Percentiles rank a stretch among this genome's conserved stretches.
Evolutionary conservation across 2,329 filamentous ascomycete species (phyloP).

Genomic region (Penicillium glabrum): DNA sequence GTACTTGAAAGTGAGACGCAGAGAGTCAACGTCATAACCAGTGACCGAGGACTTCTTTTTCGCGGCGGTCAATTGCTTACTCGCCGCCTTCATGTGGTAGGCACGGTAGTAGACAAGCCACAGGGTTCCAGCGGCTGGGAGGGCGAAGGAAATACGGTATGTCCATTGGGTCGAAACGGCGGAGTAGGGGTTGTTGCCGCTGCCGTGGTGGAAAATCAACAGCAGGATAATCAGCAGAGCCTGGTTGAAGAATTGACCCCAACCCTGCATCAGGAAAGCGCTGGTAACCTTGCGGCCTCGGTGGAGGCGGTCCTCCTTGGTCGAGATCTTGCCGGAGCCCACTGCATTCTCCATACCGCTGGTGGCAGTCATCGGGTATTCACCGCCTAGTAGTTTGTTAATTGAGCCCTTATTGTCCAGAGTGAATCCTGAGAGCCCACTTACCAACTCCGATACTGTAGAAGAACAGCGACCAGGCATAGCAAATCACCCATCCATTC

Average conservation of each 20-base stretch:
- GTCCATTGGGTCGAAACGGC: constrained; percentile 79
- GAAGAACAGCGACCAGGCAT: constrained; percentile 92
- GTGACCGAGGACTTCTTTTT: constrained; percentile 88
- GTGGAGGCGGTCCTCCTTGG: constrained; percentile 88
- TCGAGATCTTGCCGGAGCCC: constrained; percentile 82
- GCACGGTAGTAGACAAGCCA: constrained; percentile 96
- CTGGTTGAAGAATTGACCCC: constrained; percentile 96
- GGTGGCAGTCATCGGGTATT: constrained; percentile 96
- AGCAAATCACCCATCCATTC: constrained; percentile 96
- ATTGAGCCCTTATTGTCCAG: not conserved
- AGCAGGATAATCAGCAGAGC: constrained; percentile 82
- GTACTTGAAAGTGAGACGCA: constrained; percentile 74
- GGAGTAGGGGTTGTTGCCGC: constrained; percentile 75
- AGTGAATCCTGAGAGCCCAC: not conserved
- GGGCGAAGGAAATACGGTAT: constrained; percentile 87
- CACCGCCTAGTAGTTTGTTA: constrained; percentile 65
- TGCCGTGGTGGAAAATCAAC: constrained; percentile 82
- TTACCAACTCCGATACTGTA: constrained; percentile 64
- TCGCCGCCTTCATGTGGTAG: constrained; percentile 89
- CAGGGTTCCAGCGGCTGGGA: constrained; percentile 84
- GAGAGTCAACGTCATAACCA: constrained; percentile 85
- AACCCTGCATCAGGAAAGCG: constrained; percentile 97
- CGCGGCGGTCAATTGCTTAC: constrained; percentile 74
- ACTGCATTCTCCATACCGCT: constrained; percentile 91
- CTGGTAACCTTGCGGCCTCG: constrained; percentile 93